Percentiles rank a stretch among this genome's conserved stretches.
Conservation (phyloP, 2,329 filamentous ascomycete species). For the Emericellopsis cladophorae region DNA sequence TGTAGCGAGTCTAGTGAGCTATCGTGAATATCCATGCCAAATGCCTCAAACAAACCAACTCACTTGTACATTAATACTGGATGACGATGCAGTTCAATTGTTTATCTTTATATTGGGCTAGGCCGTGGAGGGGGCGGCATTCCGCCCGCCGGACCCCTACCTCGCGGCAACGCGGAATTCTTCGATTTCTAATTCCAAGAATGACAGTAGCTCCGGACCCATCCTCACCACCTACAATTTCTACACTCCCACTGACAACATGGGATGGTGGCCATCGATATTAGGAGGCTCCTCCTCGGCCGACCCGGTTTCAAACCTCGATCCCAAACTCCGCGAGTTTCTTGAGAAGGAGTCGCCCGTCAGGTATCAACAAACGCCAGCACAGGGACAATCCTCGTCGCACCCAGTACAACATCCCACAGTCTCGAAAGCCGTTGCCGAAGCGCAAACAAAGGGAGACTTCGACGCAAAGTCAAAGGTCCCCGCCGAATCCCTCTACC, state of each 20-base stretch:
- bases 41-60: too few species aligned
- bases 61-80: too few species aligned
- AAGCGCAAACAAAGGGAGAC: neutral
- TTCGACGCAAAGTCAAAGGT: constrained; percentile 13
- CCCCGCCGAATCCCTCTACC: constrained; percentile 39
- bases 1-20: too few species aligned
- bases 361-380: constrained; percentile 38
- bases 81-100: too few species aligned
- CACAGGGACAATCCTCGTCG: constrained; percentile 9
- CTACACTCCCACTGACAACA: constrained; percentile 11
- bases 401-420: neutral
- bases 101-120: too few species aligned
- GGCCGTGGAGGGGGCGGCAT: too few species aligned
- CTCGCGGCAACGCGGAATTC: too few species aligned
- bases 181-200: too few species aligned
- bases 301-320: constrained; percentile 60
- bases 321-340: constrained; percentile 73
- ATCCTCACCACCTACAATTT: neutral
- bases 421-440: neutral
- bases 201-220: neutral
- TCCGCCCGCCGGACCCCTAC: too few species aligned
- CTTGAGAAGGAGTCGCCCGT: constrained; percentile 71
- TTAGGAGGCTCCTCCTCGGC: constrained; percentile 32
- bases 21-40: too few species aligned
- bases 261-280: constrained; percentile 47